Base-by-base conservation (phyloP, 140 eudicot species). In the Cichorium intybus region DNA sequence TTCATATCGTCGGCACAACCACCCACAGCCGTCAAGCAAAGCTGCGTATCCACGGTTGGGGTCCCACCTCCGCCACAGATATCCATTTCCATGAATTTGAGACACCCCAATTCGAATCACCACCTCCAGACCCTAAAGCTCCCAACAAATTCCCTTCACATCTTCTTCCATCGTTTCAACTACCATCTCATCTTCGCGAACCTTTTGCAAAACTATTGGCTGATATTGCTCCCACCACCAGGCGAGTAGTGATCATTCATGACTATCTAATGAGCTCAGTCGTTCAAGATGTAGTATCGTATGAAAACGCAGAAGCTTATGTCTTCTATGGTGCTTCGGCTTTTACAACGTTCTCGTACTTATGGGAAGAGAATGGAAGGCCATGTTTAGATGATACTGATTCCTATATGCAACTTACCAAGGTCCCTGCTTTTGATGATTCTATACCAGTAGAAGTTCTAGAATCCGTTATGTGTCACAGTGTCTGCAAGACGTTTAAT, bases 21-120 rank as follows among this genome's bases (percentile, higher is more conserved):
- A 62, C 69, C 35, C 94, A 88, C 68, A 67, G 29, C 79, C 90
- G 75, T 67, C 95, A 85, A 60, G 90, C 84, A 14, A 82, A 78
- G 81, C 64, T 52, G 31, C 95, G 95, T 9, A 14, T 64, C 56
- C 81, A 81, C 2, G 82, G 81, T 5, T 74, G 71, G 73, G 47
- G 77, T 68, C 79, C 64, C 14, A 21, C 10, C 22, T 49, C 77
- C 56, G 7, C 21, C 15, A 2, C 71, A 11, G 62, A 58, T 20
- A 59, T 87, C 49, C 81, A 77, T 16, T 80, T 77, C 63, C 90
- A 82, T 33, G 83, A 82, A 10, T 39, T 79, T 31, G 66, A 72
- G 0, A 75, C 59, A 14, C 81, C 81, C 22, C 8, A 54, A 0
- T 78, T 65, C 31, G 16, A 7, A 35, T 31, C 86, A 2, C 83